Percentiles rank a stretch among this genome's conserved stretches.
Conservation (phyloP, 805 yeast genomes). For the Jamesozyma lodderae region DNA sequence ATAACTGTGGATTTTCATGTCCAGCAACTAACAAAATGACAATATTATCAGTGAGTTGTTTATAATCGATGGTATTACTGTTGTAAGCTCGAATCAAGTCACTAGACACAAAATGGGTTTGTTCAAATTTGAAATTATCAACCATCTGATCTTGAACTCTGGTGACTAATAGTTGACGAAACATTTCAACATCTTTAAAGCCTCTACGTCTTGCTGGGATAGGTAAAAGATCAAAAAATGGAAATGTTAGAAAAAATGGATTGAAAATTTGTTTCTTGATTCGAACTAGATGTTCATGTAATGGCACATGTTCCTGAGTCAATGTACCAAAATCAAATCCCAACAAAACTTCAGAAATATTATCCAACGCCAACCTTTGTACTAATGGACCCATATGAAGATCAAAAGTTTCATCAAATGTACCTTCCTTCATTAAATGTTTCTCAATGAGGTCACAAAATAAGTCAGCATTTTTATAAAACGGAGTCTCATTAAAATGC, state of each 20-base stretch:
- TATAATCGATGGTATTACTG: constrained; percentile 32
- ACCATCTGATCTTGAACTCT: constrained; percentile 29
- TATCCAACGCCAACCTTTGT: constrained; percentile 41
- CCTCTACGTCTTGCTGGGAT: constrained; percentile 40
- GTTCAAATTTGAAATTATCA: constrained; percentile 26
- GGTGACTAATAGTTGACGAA: constrained; percentile 32
- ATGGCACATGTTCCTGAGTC: constrained; percentile 22
- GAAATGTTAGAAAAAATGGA: constrained; percentile 47
- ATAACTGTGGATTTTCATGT: constrained; percentile 52
- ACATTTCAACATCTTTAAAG: constrained; percentile 34
- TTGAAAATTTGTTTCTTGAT: constrained; percentile 47
- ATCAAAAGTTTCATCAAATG: constrained; percentile 4
- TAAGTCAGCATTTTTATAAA: constrained; percentile 32
- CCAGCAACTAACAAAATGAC: constrained; percentile 52
- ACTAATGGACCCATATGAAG: constrained; percentile 31
- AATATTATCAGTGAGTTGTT: constrained; percentile 45
- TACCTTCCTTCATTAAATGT: constrained; percentile 1
- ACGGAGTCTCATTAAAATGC: constrained; percentile 36
- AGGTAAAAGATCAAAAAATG: constrained; percentile 43
- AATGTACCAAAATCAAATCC: constrained; percentile 41
- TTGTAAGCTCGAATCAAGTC: constrained; percentile 35
- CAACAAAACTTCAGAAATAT: constrained; percentile 41
- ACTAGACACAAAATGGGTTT: constrained; percentile 34
- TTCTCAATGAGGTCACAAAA: constrained; percentile 26
- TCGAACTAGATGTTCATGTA: constrained; percentile 35